phyloP scores from a whole-genome alignment of 352 stramenopile species.

The Detonula confervacea region DNA sequence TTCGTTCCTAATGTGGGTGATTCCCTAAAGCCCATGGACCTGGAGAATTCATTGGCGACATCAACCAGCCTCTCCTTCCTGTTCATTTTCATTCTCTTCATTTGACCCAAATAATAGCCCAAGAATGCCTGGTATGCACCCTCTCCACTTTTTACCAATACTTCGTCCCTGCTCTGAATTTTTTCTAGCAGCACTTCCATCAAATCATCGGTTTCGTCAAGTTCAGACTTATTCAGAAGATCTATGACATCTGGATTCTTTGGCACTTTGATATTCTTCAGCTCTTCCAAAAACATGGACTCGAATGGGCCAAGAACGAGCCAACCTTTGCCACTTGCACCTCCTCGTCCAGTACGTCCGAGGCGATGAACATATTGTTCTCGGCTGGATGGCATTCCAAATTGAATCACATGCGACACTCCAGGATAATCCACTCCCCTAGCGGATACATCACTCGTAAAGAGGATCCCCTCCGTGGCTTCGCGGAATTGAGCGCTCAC shows the following conservation, averaged over 20 bases:
- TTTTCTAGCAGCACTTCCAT: constrained; percentile 15
- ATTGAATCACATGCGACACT: constrained; percentile 87
- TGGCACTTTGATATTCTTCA: constrained; percentile 54
- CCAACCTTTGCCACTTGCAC: constrained; percentile 57
- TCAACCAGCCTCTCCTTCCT: constrained; percentile 40
- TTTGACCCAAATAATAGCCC: constrained; percentile 62
- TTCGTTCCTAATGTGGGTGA: constrained; percentile 29
- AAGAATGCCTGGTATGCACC: constrained; percentile 60
- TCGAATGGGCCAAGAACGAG: constrained; percentile 64
- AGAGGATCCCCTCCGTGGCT: constrained; percentile 89
- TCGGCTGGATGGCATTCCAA: constrained; percentile 86
- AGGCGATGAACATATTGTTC: constrained; percentile 96
- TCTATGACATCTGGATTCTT: constrained; percentile 37
- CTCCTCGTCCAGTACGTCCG: constrained; percentile 88
- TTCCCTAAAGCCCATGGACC: constrained; percentile 35
- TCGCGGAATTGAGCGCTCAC: constrained; percentile 90
- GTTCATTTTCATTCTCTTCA: constrained; percentile 55
- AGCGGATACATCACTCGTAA: constrained; percentile 95
- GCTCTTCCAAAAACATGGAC: constrained; percentile 55
- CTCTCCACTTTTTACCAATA: constrained; percentile 45
- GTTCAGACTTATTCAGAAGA: constrained; percentile 4
- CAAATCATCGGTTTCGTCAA: constrained; percentile 33
- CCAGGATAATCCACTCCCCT: constrained; percentile 95
- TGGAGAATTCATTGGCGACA: constrained; percentile 50
- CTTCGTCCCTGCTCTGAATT: constrained; percentile 38